Conservation (phyloP, 2,329 filamentous ascomycete genomes). For the Pseudogymnoascus sp. region DNA sequence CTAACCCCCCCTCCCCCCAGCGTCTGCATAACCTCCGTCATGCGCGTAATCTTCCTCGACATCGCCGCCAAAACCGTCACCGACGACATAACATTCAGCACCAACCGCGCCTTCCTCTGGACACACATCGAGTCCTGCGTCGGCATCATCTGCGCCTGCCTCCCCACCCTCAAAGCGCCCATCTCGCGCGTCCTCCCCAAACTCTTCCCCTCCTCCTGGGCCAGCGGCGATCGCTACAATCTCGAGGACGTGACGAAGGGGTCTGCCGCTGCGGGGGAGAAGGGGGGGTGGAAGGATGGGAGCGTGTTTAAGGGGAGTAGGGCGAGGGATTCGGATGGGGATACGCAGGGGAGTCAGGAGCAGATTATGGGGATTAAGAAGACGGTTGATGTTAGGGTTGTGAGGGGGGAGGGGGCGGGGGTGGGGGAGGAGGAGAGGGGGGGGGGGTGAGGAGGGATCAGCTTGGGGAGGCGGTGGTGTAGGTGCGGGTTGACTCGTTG, state of each 20-base stretch:
- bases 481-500: background rate
- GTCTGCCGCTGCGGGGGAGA: background rate
- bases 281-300: background rate
- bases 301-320: background rate
- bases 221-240: background rate
- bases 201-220: background rate
- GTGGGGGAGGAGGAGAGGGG: background rate
- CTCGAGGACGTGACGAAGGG: background rate
- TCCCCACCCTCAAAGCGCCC: conserved; percentile 13
- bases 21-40: background rate
- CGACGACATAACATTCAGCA: background rate
- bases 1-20: background rate
- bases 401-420: background rate
- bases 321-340: background rate
- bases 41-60: background rate
- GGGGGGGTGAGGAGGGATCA: background rate
- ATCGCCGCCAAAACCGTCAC: background rate
- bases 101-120: conserved; percentile 14
- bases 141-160: conserved; percentile 14
- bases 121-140: conserved; percentile 15
- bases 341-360: conserved; percentile 12
- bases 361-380: conserved; percentile 14
- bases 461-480: background rate
- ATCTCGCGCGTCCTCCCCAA: conserved; percentile 1
- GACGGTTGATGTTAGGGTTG: conserved; percentile 5